Evolutionary conservation across 176 grass and related monocot species (phyloP).

Genomic region (Alopecurus myosuroides): DNA sequence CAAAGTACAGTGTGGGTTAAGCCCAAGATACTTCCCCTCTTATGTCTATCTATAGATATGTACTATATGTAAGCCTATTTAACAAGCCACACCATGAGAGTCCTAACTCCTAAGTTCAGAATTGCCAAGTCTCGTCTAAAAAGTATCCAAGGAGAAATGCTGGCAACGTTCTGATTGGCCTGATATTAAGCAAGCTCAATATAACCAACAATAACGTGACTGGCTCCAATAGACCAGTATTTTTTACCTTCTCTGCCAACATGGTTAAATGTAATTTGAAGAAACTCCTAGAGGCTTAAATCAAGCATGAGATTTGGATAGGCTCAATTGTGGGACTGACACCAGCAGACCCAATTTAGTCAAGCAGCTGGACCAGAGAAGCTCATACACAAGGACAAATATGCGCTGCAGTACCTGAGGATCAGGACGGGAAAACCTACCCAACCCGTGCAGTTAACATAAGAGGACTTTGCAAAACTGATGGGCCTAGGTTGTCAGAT

Average conservation of each 20-base stretch:
- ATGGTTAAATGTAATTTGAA: not conserved
- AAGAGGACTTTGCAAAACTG: not conserved
- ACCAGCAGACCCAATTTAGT: not conserved
- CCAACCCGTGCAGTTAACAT: not conserved
- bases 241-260: not conserved
- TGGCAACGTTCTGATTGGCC: not conserved
- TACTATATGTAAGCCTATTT: not conserved
- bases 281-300: not conserved
- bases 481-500: not conserved
- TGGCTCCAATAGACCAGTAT: not conserved
- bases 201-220: not conserved
- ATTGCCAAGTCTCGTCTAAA: not conserved
- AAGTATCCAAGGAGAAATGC: not conserved
- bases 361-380: not conserved
- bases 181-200: not conserved
- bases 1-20: not conserved
- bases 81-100: not conserved
- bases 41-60: not conserved
- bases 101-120: not conserved
- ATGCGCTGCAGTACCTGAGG: not conserved
- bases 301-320: not conserved
- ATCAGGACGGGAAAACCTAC: not conserved
- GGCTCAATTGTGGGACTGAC: not conserved
- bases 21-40: not conserved
- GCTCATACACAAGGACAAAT: not conserved